phyloP scores from a whole-genome alignment of 2,329 filamentous ascomycete species.

The Aspergillus sp. region DNA sequence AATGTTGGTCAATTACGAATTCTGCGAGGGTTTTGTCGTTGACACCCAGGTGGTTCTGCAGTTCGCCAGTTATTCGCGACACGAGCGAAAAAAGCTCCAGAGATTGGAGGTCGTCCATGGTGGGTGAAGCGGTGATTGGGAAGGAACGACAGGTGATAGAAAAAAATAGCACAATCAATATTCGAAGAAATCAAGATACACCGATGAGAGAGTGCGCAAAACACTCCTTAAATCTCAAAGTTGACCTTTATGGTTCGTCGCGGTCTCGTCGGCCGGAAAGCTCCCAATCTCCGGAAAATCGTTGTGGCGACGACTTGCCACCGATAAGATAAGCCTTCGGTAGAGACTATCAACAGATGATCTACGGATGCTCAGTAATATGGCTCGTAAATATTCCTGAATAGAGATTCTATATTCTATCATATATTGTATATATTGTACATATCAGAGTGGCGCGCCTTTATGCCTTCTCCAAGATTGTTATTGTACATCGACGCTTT shows the following conservation, averaged over 20 bases:
- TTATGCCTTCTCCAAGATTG: too few species aligned
- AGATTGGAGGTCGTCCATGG: conserved; percentile 84
- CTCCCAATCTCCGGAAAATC: conserved; percentile 29
- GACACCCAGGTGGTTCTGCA: conserved; percentile 88
- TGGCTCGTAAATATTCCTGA: too few species aligned
- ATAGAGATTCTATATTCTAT: too few species aligned
- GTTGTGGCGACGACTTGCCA: conserved; percentile 26
- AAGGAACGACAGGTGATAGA: conserved; percentile 1
- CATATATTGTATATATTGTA: too few species aligned
- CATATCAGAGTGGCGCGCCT: too few species aligned
- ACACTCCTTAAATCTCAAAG: conserved; percentile 14
- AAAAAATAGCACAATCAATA: neutral
- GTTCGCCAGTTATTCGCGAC: conserved; percentile 86
- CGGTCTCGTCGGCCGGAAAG: conserved; percentile 10
- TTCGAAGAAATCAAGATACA: neutral
- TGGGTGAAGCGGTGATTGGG: conserved; percentile 6
- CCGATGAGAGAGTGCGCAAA: conserved; percentile 14
- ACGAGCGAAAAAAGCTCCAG: conserved; percentile 92
- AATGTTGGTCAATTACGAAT: conserved; percentile 86
- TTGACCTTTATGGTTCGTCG: conserved; percentile 5
- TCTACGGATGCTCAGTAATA: too few species aligned
- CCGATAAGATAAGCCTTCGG: conserved; percentile 25
- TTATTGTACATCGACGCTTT: too few species aligned
- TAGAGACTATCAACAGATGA: neutral
- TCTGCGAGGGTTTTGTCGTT: conserved; percentile 93